Percentiles rank a stretch among this genome's conserved stretches.
These are phyloP conservation scores for Borealophlyctis nickersoniae DNA, from an alignment of 192 early-diverging fungal species.

Conservation along the genomic window DNA sequence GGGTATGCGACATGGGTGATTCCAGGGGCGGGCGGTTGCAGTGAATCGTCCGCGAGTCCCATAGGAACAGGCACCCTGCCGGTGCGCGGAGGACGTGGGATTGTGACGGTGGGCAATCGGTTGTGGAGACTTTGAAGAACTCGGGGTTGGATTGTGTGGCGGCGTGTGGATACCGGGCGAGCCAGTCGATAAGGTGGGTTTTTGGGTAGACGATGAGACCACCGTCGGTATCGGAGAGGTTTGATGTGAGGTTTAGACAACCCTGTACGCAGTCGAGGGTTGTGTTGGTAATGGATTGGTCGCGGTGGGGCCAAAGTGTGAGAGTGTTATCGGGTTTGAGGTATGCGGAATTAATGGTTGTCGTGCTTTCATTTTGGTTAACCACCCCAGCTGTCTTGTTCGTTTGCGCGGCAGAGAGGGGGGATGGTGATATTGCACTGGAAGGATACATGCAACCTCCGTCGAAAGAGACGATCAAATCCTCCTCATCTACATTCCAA, in stretches of 20 bases:
- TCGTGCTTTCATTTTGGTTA: neutral
- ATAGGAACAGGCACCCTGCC: slow-evolving; percentile 15
- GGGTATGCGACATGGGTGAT: neutral
- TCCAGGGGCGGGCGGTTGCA: slow-evolving; percentile 1
- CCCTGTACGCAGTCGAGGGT: slow-evolving; percentile 15
- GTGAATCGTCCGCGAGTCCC: slow-evolving; percentile 23
- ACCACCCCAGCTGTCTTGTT: neutral
- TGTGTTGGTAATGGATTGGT: neutral
- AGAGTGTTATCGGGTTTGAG: neutral
- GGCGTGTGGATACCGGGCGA: slow-evolving; percentile 1
- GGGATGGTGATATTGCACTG: too few relatives aligned
- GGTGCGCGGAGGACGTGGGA: neutral
- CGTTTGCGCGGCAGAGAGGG: too few relatives aligned
- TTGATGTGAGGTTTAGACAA: slow-evolving; percentile 5
- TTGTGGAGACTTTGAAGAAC: neutral
- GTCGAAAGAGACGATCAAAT: slow-evolving; percentile 13
- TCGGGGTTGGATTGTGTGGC: too few relatives aligned
- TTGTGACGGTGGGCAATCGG: neutral
- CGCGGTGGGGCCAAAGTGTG: slow-evolving; percentile 15
- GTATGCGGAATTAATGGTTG: neutral
- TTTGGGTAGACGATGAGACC: slow-evolving; percentile 8
- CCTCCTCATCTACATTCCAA: slow-evolving; percentile 18
- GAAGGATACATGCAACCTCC: slow-evolving; percentile 4
- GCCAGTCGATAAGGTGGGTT: slow-evolving; percentile 15
- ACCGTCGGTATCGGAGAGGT: slow-evolving; percentile 2